These are phyloP conservation scores for Entomortierella beljakovae DNA, from an alignment of 192 early-diverging fungal genomes.

Conservation along the genomic window DNA sequence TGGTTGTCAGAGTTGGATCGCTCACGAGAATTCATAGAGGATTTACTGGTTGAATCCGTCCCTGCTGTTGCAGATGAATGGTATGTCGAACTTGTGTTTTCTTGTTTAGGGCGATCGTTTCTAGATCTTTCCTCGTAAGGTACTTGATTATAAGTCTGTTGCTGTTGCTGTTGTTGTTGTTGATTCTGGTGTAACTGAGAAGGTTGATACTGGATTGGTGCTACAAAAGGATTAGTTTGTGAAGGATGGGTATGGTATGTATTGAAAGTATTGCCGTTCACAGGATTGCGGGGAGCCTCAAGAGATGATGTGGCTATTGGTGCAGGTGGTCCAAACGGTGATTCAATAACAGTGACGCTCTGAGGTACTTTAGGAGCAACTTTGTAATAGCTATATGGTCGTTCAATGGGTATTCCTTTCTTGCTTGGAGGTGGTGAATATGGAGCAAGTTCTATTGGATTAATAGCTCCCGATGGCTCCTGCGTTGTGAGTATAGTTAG, in stretches of 20 bases:
- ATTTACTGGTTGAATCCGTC: no score
- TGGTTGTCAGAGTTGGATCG: conserved; percentile 18
- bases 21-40: no score
- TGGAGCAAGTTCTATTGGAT: neutral
- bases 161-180: conserved; percentile 2
- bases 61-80: neutral
- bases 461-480: no score
- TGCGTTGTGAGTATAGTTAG: no score
- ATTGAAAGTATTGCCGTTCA: neutral
- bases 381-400: conserved; percentile 48
- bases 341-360: conserved; percentile 33
- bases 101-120: conserved; percentile 19
- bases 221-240: conserved; percentile 29
- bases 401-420: conserved; percentile 32
- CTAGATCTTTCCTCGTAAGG: neutral
- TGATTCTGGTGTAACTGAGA: conserved; percentile 4
- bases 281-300: neutral
- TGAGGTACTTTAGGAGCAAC: conserved; percentile 38
- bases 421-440: conserved; percentile 27
- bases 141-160: neutral
- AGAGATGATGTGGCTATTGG: neutral
- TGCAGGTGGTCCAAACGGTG: conserved; percentile 34
- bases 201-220: conserved; percentile 27
- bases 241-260: conserved; percentile 32
- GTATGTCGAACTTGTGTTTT: conserved; percentile 12